Conservation (phyloP, 179 eudicot species). For the Drosera spatulata region DNA sequence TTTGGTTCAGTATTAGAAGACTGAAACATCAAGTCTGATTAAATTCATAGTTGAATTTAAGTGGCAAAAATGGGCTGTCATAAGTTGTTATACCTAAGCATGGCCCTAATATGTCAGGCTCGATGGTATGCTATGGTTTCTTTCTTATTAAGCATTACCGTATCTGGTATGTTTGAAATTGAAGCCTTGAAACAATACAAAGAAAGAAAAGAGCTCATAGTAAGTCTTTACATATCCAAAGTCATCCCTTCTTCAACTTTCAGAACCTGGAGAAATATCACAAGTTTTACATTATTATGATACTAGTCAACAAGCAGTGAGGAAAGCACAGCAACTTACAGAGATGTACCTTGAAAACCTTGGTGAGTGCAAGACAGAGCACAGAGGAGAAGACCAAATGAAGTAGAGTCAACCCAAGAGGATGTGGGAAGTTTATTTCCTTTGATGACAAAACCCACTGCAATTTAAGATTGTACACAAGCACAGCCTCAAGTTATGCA, state of each 20-base stretch:
- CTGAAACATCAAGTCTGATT: no score
- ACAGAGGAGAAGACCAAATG: constrained; percentile 97
- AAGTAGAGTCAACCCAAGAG: constrained; percentile 92
- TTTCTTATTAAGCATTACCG: no score
- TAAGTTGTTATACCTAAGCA: no score
- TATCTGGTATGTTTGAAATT: no score
- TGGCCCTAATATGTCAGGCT: no score
- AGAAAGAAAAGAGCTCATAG: no score
- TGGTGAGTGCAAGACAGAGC: constrained; percentile 75
- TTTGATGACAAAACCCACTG: constrained; percentile 99
- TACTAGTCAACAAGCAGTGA: not conserved
- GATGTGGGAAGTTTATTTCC: constrained; percentile 94
- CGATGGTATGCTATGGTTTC: no score
- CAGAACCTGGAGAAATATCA: constrained; percentile 43
- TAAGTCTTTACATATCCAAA: constrained; percentile 45
- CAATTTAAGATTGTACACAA: constrained; percentile 11
- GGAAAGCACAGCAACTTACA: not conserved
- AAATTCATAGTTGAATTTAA: no score
- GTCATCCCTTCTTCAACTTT: constrained; percentile 99
- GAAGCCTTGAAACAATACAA: no score
- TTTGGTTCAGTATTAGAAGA: no score
- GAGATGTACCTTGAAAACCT: constrained; percentile 64
- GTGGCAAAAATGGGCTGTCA: no score
- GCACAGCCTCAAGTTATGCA: not conserved
- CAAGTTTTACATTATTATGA: not conserved